Evolutionary conservation across 331 rosid species (phyloP).

Genomic region (Pyrus hybrid): DNA sequence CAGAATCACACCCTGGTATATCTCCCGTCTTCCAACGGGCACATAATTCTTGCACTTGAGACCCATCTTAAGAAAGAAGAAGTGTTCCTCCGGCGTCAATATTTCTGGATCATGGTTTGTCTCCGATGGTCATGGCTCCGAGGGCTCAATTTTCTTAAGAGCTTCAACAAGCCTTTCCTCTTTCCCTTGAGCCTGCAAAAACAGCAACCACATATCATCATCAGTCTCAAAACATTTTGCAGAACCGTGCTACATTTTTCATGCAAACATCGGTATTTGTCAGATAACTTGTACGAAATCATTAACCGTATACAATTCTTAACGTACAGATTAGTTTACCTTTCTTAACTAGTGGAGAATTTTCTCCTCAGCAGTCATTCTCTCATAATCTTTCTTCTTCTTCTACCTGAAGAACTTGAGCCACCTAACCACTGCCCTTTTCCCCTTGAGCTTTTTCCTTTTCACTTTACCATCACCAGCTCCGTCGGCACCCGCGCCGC

Average conservation of each 20-base stretch:
- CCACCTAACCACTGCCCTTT: slow-evolving; percentile 62
- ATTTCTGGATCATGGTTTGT: slow-evolving; percentile 91
- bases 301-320: not conserved
- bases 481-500: slow-evolving; percentile 8
- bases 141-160: slow-evolving; percentile 73
- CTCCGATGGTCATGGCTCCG: slow-evolving; percentile 56
- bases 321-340: slow-evolving; percentile 25
- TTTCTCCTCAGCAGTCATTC: slow-evolving; percentile 84
- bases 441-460: slow-evolving; percentile 57
- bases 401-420: slow-evolving; percentile 71
- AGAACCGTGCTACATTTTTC: not conserved
- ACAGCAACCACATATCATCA: not conserved
- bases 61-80: slow-evolving; percentile 92
- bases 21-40: slow-evolving; percentile 91
- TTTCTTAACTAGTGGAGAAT: slow-evolving; percentile 51
- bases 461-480: slow-evolving; percentile 27
- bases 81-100: slow-evolving; percentile 91
- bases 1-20: slow-evolving; percentile 89
- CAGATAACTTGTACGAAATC: not conserved
- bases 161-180: slow-evolving; percentile 67
- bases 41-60: slow-evolving; percentile 83
- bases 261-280: not conserved
- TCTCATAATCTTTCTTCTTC: slow-evolving; percentile 70
- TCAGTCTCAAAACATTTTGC: not conserved
- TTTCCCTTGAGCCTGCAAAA: slow-evolving; percentile 63